phyloP scores from a whole-genome alignment of 306 rosid genomes.

The Trifolium subterraneum region DNA sequence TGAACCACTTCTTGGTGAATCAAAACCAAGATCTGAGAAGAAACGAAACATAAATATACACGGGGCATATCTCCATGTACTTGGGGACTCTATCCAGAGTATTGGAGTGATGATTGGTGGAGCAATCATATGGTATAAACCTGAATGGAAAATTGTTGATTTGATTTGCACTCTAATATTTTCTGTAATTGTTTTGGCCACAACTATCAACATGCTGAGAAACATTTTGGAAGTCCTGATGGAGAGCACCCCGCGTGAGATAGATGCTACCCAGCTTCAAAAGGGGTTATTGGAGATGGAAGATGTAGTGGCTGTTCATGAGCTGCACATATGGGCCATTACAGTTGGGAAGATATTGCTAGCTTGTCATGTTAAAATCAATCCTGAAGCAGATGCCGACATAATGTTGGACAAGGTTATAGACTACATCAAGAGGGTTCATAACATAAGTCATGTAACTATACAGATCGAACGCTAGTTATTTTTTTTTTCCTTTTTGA shows the following conservation, averaged over 20 bases:
- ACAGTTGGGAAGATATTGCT: conserved; percentile 74
- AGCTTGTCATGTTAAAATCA: conserved; percentile 79
- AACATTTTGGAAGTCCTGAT: conserved; percentile 73
- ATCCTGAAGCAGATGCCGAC: conserved; percentile 75
- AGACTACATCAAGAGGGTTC: conserved; percentile 68
- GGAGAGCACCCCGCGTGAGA: conserved; percentile 83
- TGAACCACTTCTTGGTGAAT: conserved; percentile 55
- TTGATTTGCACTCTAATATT: conserved; percentile 71
- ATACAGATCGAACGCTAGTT: conserved; percentile 75
- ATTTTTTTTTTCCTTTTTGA: not conserved
- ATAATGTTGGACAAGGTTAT: conserved; percentile 66
- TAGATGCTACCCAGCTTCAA: conserved; percentile 68
- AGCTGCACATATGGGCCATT: conserved; percentile 85
- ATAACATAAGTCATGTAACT: conserved; percentile 79
- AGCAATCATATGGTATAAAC: conserved; percentile 73
- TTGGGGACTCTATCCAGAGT: conserved; percentile 77
- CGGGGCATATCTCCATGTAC: conserved; percentile 84
- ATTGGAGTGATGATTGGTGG: conserved; percentile 86
- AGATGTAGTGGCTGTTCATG: conserved; percentile 79
- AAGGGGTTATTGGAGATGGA: conserved; percentile 69
- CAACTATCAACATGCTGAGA: conserved; percentile 71
- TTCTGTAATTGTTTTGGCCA: conserved; percentile 69
- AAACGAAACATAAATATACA: conserved; percentile 69
- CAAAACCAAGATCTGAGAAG: conserved; percentile 38
- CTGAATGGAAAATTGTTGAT: conserved; percentile 71